Evolutionary conservation across 2,329 filamentous ascomycete species (phyloP).

Genomic region (Setomelanomma holmii): DNA sequence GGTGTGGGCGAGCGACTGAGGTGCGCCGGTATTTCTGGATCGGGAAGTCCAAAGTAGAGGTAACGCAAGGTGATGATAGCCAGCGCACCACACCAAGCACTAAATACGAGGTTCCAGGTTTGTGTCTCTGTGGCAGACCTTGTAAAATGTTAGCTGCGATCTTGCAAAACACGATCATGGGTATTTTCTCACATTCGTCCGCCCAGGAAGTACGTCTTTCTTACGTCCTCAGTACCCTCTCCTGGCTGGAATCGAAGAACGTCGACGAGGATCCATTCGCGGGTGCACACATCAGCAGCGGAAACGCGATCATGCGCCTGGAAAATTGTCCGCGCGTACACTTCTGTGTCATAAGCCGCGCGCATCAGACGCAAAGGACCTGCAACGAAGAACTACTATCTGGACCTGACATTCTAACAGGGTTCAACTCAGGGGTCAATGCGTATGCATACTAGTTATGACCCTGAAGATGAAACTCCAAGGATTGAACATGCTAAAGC

Average conservation of each 20-base stretch:
- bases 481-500: no score
- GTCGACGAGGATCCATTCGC: slow-evolving; percentile 26
- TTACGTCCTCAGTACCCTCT: slow-evolving; percentile 9
- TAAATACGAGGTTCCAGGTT: slow-evolving; percentile 9
- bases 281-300: slow-evolving; percentile 16
- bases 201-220: slow-evolving; percentile 10
- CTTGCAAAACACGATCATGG: not conserved
- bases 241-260: slow-evolving; percentile 20
- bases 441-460: slow-evolving; percentile 19
- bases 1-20: slow-evolving; percentile 11
- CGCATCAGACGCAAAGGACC: slow-evolving; percentile 20
- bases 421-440: slow-evolving; percentile 9
- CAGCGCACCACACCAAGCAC: slow-evolving; percentile 24
- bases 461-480: no score
- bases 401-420: no score
- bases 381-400: slow-evolving; percentile 19
- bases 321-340: slow-evolving; percentile 19
- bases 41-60: slow-evolving; percentile 26
- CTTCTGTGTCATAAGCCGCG: slow-evolving; percentile 22
- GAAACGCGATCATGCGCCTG: slow-evolving; percentile 2
- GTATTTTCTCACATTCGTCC: slow-evolving; percentile 10
- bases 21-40: slow-evolving; percentile 10
- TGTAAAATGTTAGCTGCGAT: not conserved
- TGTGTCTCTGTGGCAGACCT: not conserved
- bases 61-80: slow-evolving; percentile 27